Base-by-base conservation (phyloP, 768 basidiomycete species). In the Phallus indusiatus region DNA sequence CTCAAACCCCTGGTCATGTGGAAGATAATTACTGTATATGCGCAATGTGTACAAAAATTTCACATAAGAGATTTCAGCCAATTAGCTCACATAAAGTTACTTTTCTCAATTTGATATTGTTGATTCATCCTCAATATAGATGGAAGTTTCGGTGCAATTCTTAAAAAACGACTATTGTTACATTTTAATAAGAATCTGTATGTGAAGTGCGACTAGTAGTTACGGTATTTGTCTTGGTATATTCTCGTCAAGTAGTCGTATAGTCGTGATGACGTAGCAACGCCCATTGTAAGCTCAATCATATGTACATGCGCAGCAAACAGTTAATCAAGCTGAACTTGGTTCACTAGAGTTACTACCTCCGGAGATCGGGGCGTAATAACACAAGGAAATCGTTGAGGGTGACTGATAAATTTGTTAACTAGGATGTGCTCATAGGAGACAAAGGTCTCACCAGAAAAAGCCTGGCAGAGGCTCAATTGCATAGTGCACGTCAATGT, bases 401-500 rank as follows among this genome's bases (percentile, higher is more conserved):
- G 50, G 18, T 51, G 50, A 8, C 50, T 51, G 50, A 51, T 22
- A 8, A 4, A 3, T 22, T 51, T 34, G 18, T 51, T 34, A 51
- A 51, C 7, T 2, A 12, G 2, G 33, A 48, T 21, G 6, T n/a
- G 47, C n/a, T 48, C 9, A 9, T 48, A 51, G 12, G 10, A 51
- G 11, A 51, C 18, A 51, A 7, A 28, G 2, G 6, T 24, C 54
- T 47, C 28, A 57, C 56, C 47, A 48, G 16, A 57, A 28, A 17
- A 50, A 47, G 22, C 56, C 56, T 28, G 56, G 56, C 20, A 17
- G 10, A 11, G 56, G 56, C 18, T 57, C 47, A 3, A 28, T 28
- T 11, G 56, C 56, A 57, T 48, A 50, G 33, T 18, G 22, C 8
- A 48, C 47, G 47, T 63, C 62, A 36, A 63, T 50, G 18, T 52